These are phyloP conservation scores for Podospora appendiculata DNA, from an alignment of 495 filamentous ascomycete genomes.

Conservation along the genomic window DNA sequence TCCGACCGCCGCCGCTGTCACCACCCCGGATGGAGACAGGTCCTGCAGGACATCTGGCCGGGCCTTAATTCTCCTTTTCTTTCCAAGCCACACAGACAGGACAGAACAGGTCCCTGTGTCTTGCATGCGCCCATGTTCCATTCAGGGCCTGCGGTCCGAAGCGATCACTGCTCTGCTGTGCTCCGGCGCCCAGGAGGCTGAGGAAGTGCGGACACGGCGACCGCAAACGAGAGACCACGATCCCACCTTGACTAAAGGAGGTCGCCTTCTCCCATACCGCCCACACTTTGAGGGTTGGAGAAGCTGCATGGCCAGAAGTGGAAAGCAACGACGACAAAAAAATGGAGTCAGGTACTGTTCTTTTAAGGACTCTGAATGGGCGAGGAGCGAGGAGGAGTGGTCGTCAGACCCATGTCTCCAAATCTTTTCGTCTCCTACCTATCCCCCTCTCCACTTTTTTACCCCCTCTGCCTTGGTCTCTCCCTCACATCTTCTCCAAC, in stretches of 20 bases:
- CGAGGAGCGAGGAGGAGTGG: too few relatives aligned
- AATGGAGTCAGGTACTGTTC: too few relatives aligned
- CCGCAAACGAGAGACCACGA: not conserved
- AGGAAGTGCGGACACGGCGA: not conserved
- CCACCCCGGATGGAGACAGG: not conserved
- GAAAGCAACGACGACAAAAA: too few relatives aligned
- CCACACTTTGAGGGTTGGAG: too few relatives aligned
- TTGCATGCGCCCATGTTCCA: conserved; percentile 9
- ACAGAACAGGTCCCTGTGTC: too few relatives aligned
- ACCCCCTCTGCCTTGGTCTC: conserved; percentile 1
- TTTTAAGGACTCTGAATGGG: not conserved
- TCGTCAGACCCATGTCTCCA: not conserved
- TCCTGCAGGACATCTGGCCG: not conserved
- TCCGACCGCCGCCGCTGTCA: too few relatives aligned
- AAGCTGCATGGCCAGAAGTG: too few relatives aligned
- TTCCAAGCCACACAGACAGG: too few relatives aligned
- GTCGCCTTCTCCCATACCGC: not conserved
- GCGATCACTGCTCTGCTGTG: not conserved
- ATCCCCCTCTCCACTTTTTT: conserved; percentile 9
- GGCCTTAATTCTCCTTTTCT: too few relatives aligned
- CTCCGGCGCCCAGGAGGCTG: not conserved
- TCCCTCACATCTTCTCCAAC: conserved; percentile 20
- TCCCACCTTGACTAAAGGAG: not conserved
- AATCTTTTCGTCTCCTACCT: not conserved
- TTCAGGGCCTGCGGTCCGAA: conserved; percentile 23